Conservation (phyloP, 108 stramenopile genomes). For the Licmophora abbreviata region DNA sequence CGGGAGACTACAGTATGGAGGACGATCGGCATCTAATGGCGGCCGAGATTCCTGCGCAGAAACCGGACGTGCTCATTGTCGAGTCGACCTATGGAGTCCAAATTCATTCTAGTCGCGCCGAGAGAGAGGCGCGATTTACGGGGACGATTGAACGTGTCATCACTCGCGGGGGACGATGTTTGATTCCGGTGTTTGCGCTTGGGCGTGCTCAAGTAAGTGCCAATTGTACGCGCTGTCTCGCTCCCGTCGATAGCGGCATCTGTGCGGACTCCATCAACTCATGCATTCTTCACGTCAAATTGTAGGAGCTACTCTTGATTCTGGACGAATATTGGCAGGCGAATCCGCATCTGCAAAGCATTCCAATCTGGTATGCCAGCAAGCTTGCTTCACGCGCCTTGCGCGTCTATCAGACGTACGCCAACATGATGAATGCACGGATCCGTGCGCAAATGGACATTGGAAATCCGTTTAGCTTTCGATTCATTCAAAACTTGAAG, state of each 20-base stretch:
- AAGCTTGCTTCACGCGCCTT: constrained; percentile 89
- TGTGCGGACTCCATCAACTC: not conserved
- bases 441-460: constrained; percentile 91
- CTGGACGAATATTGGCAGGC: constrained; percentile 98
- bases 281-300: not conserved
- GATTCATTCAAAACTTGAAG: constrained; percentile 82
- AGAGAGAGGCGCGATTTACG: constrained; percentile 92
- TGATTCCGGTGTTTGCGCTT: constrained; percentile 97
- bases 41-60: constrained; percentile 84
- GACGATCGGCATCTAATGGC: constrained; percentile 97
- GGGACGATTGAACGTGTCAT: constrained; percentile 84
- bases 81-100: constrained; percentile 97
- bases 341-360: constrained; percentile 88
- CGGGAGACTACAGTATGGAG: constrained; percentile 97
- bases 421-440: constrained; percentile 97
- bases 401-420: constrained; percentile 96
- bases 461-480: constrained; percentile 89
- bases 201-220: constrained; percentile 75
- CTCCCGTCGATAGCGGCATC: not conserved
- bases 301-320: constrained; percentile 89
- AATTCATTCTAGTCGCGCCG: constrained; percentile 84
- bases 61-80: constrained; percentile 93
- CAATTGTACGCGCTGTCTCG: not conserved
- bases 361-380: constrained; percentile 94
- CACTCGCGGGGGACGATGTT: constrained; percentile 84